Evolutionary conservation across 441 rosid species (phyloP).

Genomic region (Gossypium trilobum): DNA sequence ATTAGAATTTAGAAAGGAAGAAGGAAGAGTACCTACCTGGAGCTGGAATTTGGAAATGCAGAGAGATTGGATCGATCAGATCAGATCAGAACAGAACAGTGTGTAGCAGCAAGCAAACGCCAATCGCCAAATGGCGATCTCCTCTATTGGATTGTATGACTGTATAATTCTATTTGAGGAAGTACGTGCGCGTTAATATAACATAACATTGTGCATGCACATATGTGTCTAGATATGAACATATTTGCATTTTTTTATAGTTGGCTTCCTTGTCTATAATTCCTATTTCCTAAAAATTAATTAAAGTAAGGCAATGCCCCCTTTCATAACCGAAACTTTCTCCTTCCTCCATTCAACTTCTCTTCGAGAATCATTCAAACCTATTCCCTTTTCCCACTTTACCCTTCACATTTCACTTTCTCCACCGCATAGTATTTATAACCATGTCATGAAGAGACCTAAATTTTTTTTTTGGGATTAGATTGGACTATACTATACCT

Average conservation of each 20-base stretch:
- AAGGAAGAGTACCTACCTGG: background rate
- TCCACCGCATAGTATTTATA: background rate
- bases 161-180: too few species aligned
- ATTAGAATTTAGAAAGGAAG: background rate
- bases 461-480: background rate
- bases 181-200: background rate
- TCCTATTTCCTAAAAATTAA: too few species aligned
- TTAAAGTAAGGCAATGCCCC: background rate
- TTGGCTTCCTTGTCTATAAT: background rate
- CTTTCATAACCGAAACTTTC: background rate
- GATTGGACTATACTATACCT: background rate
- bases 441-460: background rate
- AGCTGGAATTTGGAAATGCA: background rate
- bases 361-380: slow-evolving; percentile 4
- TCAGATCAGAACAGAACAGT: background rate
- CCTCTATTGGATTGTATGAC: background rate
- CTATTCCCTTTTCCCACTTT: background rate
- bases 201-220: background rate
- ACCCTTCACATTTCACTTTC: background rate
- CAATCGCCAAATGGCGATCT: background rate
- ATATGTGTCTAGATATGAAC: background rate
- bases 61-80: background rate
- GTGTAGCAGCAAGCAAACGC: background rate
- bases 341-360: background rate
- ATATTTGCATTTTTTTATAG: background rate